Percentiles rank a stretch among this genome's conserved stretches.
phyloP scores from a whole-genome alignment of 139 green algal species.

The Zygnema cylindricum region DNA sequence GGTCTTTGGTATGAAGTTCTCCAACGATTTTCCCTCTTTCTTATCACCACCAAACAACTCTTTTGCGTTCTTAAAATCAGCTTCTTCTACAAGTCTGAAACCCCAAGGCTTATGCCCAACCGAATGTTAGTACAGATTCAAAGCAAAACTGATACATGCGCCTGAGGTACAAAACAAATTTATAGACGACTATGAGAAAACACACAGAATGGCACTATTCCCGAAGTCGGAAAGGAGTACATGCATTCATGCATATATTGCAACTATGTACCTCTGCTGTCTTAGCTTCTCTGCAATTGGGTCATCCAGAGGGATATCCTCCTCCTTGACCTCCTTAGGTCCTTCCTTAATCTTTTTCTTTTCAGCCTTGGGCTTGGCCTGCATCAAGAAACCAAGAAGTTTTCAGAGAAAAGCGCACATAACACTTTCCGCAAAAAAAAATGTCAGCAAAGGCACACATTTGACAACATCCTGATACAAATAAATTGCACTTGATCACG shows the following conservation, averaged over 20 bases:
- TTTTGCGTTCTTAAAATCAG: slow-evolving; percentile 52
- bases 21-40: slow-evolving; percentile 15
- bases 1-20: slow-evolving; percentile 54
- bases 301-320: slow-evolving; percentile 2
- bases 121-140: background rate
- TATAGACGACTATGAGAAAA: slow-evolving; percentile 2
- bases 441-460: background rate
- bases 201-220: background rate
- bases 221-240: background rate
- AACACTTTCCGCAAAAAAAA: background rate
- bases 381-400: background rate
- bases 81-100: slow-evolving; percentile 59
- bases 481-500: background rate
- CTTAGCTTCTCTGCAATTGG: slow-evolving; percentile 56
- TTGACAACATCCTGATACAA: background rate
- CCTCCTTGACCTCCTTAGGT: background rate
- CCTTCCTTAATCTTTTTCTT: slow-evolving; percentile 35
- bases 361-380: slow-evolving; percentile 25
- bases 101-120: background rate
- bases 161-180: background rate
- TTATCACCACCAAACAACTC: slow-evolving; percentile 38
- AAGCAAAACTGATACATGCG: background rate
- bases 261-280: slow-evolving; percentile 49
- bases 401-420: background rate
- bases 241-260: background rate